A percentile compares a stretch with the other conserved stretches of the same genome.
Conservation (phyloP, 2,329 filamentous ascomycete genomes). For the Pseudocercospora pini-densiflorae region DNA sequence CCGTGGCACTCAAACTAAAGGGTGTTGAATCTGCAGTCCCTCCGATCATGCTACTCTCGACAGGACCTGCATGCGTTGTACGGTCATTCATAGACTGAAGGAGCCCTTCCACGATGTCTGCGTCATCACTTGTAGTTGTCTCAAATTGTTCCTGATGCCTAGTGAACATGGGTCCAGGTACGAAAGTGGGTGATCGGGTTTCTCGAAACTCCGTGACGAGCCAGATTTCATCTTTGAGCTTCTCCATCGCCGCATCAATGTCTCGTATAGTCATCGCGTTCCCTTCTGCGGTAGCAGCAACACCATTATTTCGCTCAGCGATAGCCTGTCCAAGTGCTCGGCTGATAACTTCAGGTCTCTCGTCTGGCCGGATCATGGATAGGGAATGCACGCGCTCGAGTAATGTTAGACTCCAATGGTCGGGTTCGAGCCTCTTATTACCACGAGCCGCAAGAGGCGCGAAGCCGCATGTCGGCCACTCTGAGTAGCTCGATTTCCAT, state of each 20-base stretch:
- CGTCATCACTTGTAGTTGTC: background rate
- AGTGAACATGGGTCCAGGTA: background rate
- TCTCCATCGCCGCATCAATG: background rate
- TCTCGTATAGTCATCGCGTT: background rate
- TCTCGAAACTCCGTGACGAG: background rate
- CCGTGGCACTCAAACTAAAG: background rate
- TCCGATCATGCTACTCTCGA: too few species aligned
- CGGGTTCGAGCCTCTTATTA: background rate
- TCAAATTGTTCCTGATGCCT: too few species aligned
- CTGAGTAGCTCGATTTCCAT: background rate
- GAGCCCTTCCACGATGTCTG: background rate
- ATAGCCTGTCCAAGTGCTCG: background rate
- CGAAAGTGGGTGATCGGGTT: background rate
- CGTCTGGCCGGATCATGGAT: background rate
- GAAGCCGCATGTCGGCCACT: background rate
- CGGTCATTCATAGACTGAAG: too few species aligned
- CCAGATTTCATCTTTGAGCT: background rate
- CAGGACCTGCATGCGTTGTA: too few species aligned
- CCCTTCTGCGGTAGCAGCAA: background rate
- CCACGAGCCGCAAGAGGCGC: background rate
- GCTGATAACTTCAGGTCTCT: background rate
- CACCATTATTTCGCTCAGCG: background rate
- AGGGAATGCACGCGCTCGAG: background rate
- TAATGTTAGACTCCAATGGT: background rate
- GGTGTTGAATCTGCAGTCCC: too few species aligned